These are phyloP conservation scores for Talaromyces liani DNA, from an alignment of 495 filamentous ascomycete genomes.

Conservation along the genomic window DNA sequence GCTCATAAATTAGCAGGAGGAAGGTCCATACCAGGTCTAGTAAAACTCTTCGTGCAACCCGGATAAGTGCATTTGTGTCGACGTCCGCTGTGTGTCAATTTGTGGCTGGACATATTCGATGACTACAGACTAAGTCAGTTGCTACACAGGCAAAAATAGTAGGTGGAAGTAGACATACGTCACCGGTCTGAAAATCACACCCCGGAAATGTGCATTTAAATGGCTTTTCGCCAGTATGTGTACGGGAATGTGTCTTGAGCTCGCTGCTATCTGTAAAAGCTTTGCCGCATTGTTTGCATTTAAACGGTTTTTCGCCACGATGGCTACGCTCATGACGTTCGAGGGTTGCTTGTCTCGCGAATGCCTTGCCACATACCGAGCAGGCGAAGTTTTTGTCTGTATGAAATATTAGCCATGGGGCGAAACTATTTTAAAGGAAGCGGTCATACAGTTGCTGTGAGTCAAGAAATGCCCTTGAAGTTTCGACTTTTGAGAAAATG, in stretches of 20 bases:
- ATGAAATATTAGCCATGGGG: not conserved
- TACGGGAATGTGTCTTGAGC: constrained; percentile 45
- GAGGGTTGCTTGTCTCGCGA: constrained; percentile 39
- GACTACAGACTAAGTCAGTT: constrained; percentile 19
- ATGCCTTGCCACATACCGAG: constrained; percentile 39
- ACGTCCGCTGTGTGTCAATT: constrained; percentile 40
- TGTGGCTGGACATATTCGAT: constrained; percentile 44
- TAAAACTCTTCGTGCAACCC: constrained; percentile 41
- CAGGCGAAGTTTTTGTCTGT: constrained; percentile 40
- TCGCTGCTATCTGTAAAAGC: constrained; percentile 43
- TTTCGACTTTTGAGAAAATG: constrained; percentile 44
- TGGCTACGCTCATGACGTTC: constrained; percentile 48
- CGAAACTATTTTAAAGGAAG: not conserved
- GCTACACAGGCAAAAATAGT: not conserved
- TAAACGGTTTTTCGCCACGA: constrained; percentile 44
- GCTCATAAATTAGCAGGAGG: not conserved
- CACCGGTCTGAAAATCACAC: constrained; percentile 40
- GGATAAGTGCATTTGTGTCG: constrained; percentile 36
- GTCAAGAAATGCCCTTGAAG: constrained; percentile 43
- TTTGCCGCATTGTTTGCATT: constrained; percentile 37
- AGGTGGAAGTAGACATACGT: constrained; percentile 23
- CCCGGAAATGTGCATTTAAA: constrained; percentile 43
- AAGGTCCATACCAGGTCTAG: constrained; percentile 32
- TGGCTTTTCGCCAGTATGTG: constrained; percentile 45
- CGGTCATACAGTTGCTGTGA: constrained; percentile 37